Evolutionary conservation across 306 rosid species (phyloP), one percentile per base, ranked within the genome.

Genomic region (Lagenaria siceraria): DNA sequence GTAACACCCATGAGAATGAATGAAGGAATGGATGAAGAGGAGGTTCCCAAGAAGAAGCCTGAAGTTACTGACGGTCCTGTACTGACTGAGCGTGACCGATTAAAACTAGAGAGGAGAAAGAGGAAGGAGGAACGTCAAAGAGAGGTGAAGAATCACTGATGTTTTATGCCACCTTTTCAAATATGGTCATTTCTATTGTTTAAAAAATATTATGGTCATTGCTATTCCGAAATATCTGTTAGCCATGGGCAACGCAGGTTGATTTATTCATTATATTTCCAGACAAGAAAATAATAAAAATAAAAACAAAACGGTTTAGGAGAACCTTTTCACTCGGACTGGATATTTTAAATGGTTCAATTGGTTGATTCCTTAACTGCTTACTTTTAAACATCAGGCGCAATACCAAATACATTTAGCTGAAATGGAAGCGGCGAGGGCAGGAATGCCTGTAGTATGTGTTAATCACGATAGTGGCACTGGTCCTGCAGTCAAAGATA

Each of bases 111-210:
- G 40, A 85, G 99, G 82, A 83, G 88, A 56, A 95, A 92, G 86
- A 89, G 99, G 87, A 92, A 95, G 83, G 97, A 95, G 0, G 99
- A 95, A 46, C 96, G 99, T 42, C 96, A 92, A 81, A 87, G 99
- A 85, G 99, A 95, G 97, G 98, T 94, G 42, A 60, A 46, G n/a
- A 59, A 81, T 69, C 70, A 8, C 24, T 64, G 27, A 51, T 51
- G 29, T 58, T 3, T 74, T 52, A 54, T 5, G 12, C 14, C 21
- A 53, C 65, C 29, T 52, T n/a, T 10, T 54, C 11, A 11, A 33
- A 21, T 54, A 18, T 31, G 77, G 6, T 7, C 17, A 4, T 42
- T 42, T 10, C 7, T 33, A 40, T 8, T 40, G 10, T 46, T 46
- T 46, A 13, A 12, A 46, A 13, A 46, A 46, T 40, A 33, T 33